Evolutionary conservation across 2,329 filamentous ascomycete genomes (phyloP).

Genomic region (Paramyrothecium roridum): DNA sequence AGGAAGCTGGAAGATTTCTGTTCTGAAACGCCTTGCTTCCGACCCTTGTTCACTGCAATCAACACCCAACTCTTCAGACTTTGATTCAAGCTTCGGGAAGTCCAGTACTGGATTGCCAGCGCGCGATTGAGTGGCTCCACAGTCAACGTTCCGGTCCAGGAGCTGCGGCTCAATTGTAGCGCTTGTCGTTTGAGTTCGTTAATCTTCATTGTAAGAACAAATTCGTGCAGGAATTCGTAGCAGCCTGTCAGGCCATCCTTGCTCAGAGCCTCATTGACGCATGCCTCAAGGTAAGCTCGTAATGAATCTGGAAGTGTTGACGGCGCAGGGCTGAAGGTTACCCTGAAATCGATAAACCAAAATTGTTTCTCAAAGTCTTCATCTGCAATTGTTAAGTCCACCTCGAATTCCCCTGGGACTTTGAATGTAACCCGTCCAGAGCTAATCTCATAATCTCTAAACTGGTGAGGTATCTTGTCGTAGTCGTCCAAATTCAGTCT

Average conservation of each 20-base stretch:
- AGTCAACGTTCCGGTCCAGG: slow-evolving; percentile 76
- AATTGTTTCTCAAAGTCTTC: slow-evolving; percentile 82
- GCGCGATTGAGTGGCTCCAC: slow-evolving; percentile 79
- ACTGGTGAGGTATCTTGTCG: slow-evolving; percentile 69
- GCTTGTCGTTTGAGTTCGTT: slow-evolving; percentile 78
- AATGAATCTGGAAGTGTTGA: slow-evolving; percentile 58
- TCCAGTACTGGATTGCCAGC: slow-evolving; percentile 90
- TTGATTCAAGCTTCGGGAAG: slow-evolving; percentile 45
- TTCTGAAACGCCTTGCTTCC: slow-evolving; percentile 36
- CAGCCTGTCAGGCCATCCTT: slow-evolving; percentile 73
- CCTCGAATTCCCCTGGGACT: slow-evolving; percentile 81
- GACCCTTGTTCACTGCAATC: slow-evolving; percentile 72
- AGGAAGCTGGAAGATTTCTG: slow-evolving; percentile 51
- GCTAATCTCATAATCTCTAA: slow-evolving; percentile 73
- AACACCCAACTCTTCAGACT: slow-evolving; percentile 87
- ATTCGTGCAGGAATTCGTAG: slow-evolving; percentile 83
- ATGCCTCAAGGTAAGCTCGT: slow-evolving; percentile 63
- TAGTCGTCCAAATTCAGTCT: slow-evolving; percentile 83
- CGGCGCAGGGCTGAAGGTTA: slow-evolving; percentile 72
- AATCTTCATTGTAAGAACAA: slow-evolving; percentile 87
- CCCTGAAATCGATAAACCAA: slow-evolving; percentile 90
- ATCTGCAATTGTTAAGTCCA: slow-evolving; percentile 86
- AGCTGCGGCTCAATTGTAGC: slow-evolving; percentile 60
- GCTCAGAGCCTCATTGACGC: slow-evolving; percentile 68
- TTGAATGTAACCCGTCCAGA: slow-evolving; percentile 89